phyloP scores from a whole-genome alignment of 2,329 filamentous ascomycete genomes.

The Apiospora hydei region DNA sequence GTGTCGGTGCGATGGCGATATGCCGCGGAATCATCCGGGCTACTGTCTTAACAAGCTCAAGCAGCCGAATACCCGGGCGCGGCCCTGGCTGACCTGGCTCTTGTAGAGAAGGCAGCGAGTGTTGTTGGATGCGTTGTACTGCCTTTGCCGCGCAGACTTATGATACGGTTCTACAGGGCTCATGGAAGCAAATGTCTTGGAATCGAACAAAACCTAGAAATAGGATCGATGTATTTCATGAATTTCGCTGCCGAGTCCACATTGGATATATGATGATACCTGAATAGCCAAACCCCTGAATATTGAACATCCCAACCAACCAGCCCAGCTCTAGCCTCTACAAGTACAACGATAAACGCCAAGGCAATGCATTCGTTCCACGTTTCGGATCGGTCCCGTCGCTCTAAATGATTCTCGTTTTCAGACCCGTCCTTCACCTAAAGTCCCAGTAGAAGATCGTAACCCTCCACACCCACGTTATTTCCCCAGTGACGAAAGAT shows the following conservation, averaged over 20 bases:
- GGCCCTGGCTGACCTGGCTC: conserved; percentile 44
- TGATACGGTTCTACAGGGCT: not conserved
- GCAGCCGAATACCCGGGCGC: conserved; percentile 42
- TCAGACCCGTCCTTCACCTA: not conserved
- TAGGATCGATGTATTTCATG: not conserved
- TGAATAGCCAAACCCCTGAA: conserved; percentile 5
- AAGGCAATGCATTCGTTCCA: conserved; percentile 31
- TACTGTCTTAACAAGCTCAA: conserved; percentile 50
- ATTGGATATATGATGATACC: conserved; percentile 2
- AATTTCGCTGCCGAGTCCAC: not conserved
- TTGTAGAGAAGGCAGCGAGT: not conserved
- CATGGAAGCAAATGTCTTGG: not conserved
- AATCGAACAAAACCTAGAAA: not conserved
- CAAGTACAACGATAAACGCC: conserved; percentile 29
- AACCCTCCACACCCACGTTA: not conserved
- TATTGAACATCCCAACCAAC: conserved; percentile 15
- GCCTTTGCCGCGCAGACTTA: not conserved
- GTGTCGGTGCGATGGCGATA: conserved; percentile 48
- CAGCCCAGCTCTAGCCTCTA: conserved; percentile 13
- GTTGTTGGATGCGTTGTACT: not conserved
- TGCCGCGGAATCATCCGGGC: conserved; percentile 41
- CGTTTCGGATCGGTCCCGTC: not conserved
- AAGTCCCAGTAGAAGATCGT: conserved; percentile 16
- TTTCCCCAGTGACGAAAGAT: not conserved
- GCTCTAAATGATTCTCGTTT: conserved; percentile 1